These are phyloP conservation scores for Mycena floridula DNA, from an alignment of 768 basidiomycete genomes.

Conservation along the genomic window DNA sequence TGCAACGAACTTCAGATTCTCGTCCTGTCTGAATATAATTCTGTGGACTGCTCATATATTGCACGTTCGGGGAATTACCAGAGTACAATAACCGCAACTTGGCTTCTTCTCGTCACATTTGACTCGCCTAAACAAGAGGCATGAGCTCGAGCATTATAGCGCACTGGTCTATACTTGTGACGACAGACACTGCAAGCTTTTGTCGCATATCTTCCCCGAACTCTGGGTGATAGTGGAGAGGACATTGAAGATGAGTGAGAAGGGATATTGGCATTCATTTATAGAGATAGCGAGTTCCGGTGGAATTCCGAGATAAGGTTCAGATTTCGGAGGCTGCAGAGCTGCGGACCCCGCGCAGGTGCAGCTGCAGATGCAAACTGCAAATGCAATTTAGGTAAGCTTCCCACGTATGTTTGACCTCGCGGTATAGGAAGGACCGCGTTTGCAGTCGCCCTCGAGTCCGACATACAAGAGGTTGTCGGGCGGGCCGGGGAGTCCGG, in stretches of 20 bases:
- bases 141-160: no score
- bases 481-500: no score
- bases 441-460: no score
- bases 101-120: slow-evolving; percentile 43
- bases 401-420: no score
- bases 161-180: no score
- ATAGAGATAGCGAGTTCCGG: not conserved
- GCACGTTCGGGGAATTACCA: slow-evolving; percentile 25
- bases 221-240: slow-evolving; percentile 11
- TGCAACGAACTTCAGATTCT: no score
- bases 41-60: slow-evolving; percentile 23
- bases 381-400: no score
- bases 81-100: slow-evolving; percentile 32
- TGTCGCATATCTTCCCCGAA: slow-evolving; percentile 28
- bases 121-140: slow-evolving; percentile 29
- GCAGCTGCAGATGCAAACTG: no score
- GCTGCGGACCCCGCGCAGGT: no score
- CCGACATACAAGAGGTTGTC: no score
- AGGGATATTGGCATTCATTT: not conserved
- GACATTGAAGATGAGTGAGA: not conserved
- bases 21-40: not conserved
- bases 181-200: slow-evolving; percentile 34
- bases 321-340: no score
- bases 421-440: no score
- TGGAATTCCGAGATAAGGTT: not conserved